A percentile compares a stretch with the other conserved stretches of the same genome.
phyloP scores from a whole-genome alignment of 2,329 filamentous ascomycete species.

The Cladosporium austrohemisphaericum region DNA sequence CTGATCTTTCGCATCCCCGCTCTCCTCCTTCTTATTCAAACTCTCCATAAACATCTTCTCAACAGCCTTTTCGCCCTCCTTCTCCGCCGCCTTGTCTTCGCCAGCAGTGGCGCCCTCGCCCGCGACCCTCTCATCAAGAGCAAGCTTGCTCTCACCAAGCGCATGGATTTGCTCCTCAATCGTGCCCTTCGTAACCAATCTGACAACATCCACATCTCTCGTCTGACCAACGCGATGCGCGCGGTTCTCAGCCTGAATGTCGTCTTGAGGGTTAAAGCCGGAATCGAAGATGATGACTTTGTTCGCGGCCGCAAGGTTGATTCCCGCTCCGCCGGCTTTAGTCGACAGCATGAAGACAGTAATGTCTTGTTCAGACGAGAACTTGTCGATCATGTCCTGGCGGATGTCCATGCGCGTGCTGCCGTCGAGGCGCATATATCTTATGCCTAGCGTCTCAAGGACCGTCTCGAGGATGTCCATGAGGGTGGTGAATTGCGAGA shows the following conservation, averaged over 20 bases:
- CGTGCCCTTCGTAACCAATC: slow-evolving; percentile 74
- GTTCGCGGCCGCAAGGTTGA: slow-evolving; percentile 93
- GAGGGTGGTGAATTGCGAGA: slow-evolving; percentile 88
- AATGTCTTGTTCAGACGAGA: slow-evolving; percentile 70
- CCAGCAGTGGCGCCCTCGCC: slow-evolving; percentile 49
- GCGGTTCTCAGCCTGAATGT: slow-evolving; percentile 96
- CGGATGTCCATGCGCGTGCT: slow-evolving; percentile 76
- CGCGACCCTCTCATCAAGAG: slow-evolving; percentile 72
- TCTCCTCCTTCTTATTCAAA: slow-evolving; percentile 23
- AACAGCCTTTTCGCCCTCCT: slow-evolving; percentile 31
- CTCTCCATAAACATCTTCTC: slow-evolving; percentile 39
- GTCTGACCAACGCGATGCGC: slow-evolving; percentile 93
- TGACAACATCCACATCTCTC: slow-evolving; percentile 82
- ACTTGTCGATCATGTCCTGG: slow-evolving; percentile 83
- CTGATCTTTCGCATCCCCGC: slow-evolving; percentile 38
- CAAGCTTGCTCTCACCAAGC: slow-evolving; percentile 87
- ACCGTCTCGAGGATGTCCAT: slow-evolving; percentile 87
- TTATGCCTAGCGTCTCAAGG: slow-evolving; percentile 66
- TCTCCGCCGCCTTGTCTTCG: slow-evolving; percentile 44
- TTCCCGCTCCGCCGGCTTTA: slow-evolving; percentile 90
- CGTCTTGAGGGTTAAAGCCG: slow-evolving; percentile 96
- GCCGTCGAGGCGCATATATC: slow-evolving; percentile 83
- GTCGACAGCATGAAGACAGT: slow-evolving; percentile 91
- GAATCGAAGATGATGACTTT: slow-evolving; percentile 97
- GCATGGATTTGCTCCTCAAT: slow-evolving; percentile 93